phyloP scores from a whole-genome alignment of 164 flowering plant species.

The Stephania yunnanensis region DNA sequence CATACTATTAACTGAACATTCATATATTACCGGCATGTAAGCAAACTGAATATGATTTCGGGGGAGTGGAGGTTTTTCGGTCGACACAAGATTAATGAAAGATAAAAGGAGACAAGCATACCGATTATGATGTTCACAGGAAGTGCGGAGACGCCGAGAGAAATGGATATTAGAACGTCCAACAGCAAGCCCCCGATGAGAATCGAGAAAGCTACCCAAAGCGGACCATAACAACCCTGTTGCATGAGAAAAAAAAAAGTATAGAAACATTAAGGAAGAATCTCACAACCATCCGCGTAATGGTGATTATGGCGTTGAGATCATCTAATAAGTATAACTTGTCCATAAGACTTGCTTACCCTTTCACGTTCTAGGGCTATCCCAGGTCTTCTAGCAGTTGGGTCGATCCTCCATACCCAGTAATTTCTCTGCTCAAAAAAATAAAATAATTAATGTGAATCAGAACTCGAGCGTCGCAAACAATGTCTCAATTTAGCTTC shows the following conservation, averaged over 20 bases:
- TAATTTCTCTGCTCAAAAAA: slow-evolving; percentile 45
- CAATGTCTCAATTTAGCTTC: neutral
- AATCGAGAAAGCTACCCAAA: slow-evolving; percentile 74
- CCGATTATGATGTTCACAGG: slow-evolving; percentile 83
- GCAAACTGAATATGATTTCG: neutral
- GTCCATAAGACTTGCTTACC: slow-evolving; percentile 31
- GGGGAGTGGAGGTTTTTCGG: neutral
- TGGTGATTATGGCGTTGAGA: neutral
- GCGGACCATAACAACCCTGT: slow-evolving; percentile 68
- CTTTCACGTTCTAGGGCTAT: slow-evolving; percentile 38
- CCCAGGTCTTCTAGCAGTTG: slow-evolving; percentile 29
- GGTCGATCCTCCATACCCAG: slow-evolving; percentile 75
- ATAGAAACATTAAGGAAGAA: neutral
- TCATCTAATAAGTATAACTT: neutral
- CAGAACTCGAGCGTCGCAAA: neutral
- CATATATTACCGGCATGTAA: no score
- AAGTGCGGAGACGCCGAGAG: slow-evolving; percentile 76
- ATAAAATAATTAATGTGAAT: neutral
- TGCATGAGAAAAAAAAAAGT: neutral
- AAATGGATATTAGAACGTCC: slow-evolving; percentile 70
- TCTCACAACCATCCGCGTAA: neutral
- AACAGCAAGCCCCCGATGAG: slow-evolving; percentile 68
- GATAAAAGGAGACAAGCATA: slow-evolving; percentile 11
- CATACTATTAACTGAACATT: neutral
- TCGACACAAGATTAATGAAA: neutral